Evolutionary conservation across 2,329 filamentous ascomycete species (phyloP).

Genomic region (Colletotrichum horii): DNA sequence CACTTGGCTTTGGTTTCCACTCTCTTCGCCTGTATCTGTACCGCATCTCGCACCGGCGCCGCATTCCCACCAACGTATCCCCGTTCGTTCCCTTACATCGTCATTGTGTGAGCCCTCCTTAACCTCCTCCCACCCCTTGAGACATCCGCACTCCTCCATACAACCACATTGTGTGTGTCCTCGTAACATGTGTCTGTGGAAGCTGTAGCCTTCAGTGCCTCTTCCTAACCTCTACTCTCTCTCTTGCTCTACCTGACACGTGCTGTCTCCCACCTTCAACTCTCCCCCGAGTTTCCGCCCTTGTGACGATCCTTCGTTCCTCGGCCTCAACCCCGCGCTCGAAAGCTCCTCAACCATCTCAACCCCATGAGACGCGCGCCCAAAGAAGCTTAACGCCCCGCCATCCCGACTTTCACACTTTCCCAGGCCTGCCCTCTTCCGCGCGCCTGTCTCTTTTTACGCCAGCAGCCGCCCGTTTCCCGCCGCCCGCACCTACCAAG

Average conservation of each 20-base stretch:
- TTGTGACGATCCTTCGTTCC: conserved; percentile 18
- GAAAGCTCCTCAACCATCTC: conserved; percentile 12
- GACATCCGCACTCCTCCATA: neutral
- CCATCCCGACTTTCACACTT: conserved; percentile 5
- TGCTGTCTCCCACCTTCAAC: neutral
- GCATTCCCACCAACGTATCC: neutral
- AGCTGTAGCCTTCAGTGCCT: neutral
- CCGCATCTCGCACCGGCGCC: neutral
- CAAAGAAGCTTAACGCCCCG: conserved; percentile 18
- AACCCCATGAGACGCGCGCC: conserved; percentile 1
- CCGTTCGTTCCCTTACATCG: conserved; percentile 17
- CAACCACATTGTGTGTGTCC: neutral
- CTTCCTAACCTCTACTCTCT: neutral
- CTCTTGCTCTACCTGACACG: neutral
- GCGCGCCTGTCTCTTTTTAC: conserved; percentile 8
- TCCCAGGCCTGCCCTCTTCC: neutral
- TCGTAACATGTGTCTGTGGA: conserved; percentile 16
- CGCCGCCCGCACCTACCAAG: conserved; percentile 8
- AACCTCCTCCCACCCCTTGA: conserved; percentile 1
- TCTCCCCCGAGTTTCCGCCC: neutral
- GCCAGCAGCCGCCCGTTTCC: conserved; percentile 4
- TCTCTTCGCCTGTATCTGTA: neutral
- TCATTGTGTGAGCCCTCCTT: conserved; percentile 1
- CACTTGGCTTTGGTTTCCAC: conserved; percentile 9
- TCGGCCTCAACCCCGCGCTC: conserved; percentile 9